phyloP scores from a whole-genome alignment of 345 rosid genomes.

The Nephelium lappaceum region DNA sequence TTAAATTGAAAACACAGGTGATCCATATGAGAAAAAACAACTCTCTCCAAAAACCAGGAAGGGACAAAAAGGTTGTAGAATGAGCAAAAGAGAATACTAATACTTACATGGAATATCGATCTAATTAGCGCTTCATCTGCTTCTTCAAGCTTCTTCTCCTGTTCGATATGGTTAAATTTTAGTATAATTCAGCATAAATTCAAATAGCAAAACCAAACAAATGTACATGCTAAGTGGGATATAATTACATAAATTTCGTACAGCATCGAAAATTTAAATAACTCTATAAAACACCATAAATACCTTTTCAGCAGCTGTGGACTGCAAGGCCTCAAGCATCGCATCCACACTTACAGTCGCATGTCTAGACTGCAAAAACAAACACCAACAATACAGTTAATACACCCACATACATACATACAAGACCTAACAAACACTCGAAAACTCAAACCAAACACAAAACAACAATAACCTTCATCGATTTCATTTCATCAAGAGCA shows the following conservation, averaged over 20 bases:
- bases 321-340: constrained; percentile 91
- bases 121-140: constrained; percentile 76
- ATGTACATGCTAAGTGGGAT: too few species aligned
- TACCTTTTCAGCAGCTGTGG: constrained; percentile 66
- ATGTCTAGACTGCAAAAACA: constrained; percentile 72
- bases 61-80: not conserved
- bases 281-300: not conserved
- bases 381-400: constrained; percentile 1
- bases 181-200: not conserved
- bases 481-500: constrained; percentile 91
- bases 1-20: not conserved
- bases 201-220: too few species aligned
- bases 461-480: constrained; percentile 58
- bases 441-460: not conserved
- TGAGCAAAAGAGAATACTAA: constrained; percentile 11
- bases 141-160: constrained; percentile 67
- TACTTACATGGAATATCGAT: constrained; percentile 60
- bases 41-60: not conserved
- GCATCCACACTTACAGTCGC: constrained; percentile 90
- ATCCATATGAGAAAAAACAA: constrained; percentile 11
- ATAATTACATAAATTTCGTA: too few species aligned
- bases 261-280: too few species aligned
- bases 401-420: not conserved
- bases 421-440: not conserved
- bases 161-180: constrained; percentile 9